A percentile compares a stretch with the other conserved stretches of the same genome.
Evolutionary conservation across 805 yeast species (phyloP).

Genomic region (Clavispora vitiphila): DNA sequence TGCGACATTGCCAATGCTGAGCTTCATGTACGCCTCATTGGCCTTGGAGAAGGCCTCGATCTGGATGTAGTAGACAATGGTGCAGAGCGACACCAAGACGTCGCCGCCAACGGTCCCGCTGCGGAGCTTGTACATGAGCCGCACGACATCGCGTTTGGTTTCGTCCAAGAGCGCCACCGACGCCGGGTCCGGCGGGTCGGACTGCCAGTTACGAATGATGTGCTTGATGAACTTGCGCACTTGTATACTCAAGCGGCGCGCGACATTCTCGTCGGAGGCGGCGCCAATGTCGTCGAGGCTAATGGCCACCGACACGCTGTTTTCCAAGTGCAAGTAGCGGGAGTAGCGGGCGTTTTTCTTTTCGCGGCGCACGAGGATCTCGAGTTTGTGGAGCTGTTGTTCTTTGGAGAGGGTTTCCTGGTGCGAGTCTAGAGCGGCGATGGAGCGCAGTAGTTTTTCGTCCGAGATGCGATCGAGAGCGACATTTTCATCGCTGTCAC

Average conservation of each 20-base stretch:
- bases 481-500: no score
- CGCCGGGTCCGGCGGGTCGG: constrained; percentile 4
- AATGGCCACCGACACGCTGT: constrained; percentile 10
- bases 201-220: constrained; percentile 43
- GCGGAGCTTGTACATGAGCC: constrained; percentile 41
- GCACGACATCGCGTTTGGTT: constrained; percentile 44
- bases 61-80: constrained; percentile 61
- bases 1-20: constrained; percentile 82
- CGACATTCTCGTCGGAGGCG: constrained; percentile 8
- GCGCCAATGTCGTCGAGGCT: constrained; percentile 29
- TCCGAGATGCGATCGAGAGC: neutral
- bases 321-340: constrained; percentile 25
- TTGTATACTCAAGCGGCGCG: constrained; percentile 32
- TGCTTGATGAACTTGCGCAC: constrained; percentile 44
- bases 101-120: constrained; percentile 36
- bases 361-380: constrained; percentile 13
- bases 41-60: constrained; percentile 45
- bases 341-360: constrained; percentile 18
- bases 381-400: constrained; percentile 16
- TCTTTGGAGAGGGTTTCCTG: constrained; percentile 13
- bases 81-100: constrained; percentile 50
- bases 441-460: constrained; percentile 4
- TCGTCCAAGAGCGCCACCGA: constrained; percentile 21
- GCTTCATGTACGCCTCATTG: constrained; percentile 62
- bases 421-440: constrained; percentile 12